These are phyloP conservation scores for Handroanthus guayacan DNA, from an alignment of 257 asterid genomes.

Conservation along the genomic window DNA sequence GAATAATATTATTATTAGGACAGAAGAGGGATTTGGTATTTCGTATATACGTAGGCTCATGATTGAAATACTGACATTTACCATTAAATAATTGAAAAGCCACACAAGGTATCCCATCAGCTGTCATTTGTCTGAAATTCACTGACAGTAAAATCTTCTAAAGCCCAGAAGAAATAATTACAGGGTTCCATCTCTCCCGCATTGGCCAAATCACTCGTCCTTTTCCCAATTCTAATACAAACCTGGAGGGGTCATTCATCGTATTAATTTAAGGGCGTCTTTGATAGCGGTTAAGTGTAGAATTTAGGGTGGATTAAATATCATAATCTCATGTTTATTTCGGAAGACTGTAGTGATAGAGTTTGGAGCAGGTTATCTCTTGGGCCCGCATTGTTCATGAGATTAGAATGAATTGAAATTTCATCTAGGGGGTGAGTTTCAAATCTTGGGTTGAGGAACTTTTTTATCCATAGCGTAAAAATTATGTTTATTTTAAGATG, in stretches of 20 bases:
- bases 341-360: no score
- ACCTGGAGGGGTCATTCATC: background rate
- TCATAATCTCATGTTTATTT: no score
- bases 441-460: no score
- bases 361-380: no score
- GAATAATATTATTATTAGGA: constrained; percentile 30
- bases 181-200: background rate
- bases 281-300: no score
- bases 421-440: no score
- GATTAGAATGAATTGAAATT: no score
- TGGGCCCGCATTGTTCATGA: no score
- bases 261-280: no score
- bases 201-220: background rate
- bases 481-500: no score
- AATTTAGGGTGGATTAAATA: no score
- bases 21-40: constrained; percentile 7
- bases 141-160: constrained; percentile 34
- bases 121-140: constrained; percentile 24
- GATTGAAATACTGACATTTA: constrained; percentile 42
- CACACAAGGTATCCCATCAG: background rate
- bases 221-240: background rate
- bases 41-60: constrained; percentile 40
- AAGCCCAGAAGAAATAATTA: background rate
- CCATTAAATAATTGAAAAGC: constrained; percentile 15
- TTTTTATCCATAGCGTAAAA: no score